phyloP scores from a whole-genome alignment of 768 basidiomycete genomes.

The Tephrocybe rancida region DNA sequence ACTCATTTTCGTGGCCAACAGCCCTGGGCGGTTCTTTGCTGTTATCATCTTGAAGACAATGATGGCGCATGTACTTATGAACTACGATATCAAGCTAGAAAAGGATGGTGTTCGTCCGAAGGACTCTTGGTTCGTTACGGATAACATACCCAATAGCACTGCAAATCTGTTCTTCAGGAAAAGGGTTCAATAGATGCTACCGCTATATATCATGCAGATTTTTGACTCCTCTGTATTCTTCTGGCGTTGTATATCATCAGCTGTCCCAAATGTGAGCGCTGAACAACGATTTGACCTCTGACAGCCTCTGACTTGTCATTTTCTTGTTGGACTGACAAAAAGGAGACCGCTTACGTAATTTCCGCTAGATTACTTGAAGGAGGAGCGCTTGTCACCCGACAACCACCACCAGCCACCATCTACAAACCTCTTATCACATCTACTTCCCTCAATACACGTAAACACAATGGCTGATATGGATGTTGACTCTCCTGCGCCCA shows the following conservation, averaged over 20 bases:
- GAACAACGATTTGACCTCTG: no score
- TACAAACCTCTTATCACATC: background rate
- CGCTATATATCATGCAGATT: background rate
- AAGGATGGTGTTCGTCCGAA: conserved; percentile 7
- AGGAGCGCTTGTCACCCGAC: background rate
- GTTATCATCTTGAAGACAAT: conserved; percentile 39
- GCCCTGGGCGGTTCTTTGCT: conserved; percentile 46
- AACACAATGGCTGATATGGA: conserved; percentile 67
- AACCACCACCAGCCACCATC: background rate
- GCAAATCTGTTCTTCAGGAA: conserved; percentile 17
- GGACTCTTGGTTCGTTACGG: conserved; percentile 11
- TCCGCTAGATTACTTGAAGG: background rate
- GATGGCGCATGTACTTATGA: conserved; percentile 35
- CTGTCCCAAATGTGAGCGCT: no score
- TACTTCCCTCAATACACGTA: background rate
- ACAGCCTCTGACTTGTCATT: no score
- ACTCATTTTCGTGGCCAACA: conserved; percentile 6
- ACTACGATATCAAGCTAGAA: conserved; percentile 38
- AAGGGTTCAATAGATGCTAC: background rate
- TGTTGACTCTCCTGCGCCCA: conserved; percentile 43
- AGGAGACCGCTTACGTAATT: conserved; percentile 2
- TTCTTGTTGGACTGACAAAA: background rate
- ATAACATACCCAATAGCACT: conserved; percentile 9
- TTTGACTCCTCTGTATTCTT: no score
- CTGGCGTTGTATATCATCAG: no score